Evolutionary conservation across 2,329 filamentous ascomycete species (phyloP), one percentile per base, ranked within the genome.

Genomic region (Chrysosporium keratinophilum): DNA sequence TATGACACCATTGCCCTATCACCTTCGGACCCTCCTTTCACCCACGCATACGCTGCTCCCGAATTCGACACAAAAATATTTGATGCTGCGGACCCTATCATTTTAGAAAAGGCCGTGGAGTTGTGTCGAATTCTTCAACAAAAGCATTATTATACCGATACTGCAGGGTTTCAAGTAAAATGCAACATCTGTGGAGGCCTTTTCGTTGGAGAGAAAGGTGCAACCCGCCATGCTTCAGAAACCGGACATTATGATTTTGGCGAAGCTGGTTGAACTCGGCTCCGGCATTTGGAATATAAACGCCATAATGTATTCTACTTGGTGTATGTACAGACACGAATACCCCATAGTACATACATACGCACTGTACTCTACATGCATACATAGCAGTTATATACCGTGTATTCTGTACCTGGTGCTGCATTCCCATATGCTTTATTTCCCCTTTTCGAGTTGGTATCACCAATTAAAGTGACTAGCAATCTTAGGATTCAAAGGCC

Each of bases 1-100:
- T 96, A 96, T 70, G 91, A 96, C 69, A 84, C 87, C 5, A 84
- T 96, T 56, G 88, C 87, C 0, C 81, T 95, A 59, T 83, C 82
- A 15, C 81, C 78, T 39, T 82, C 76, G 19, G 78, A 76, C 58
- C 77, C 70, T 59, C 81, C 79, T 3, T 75, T 76, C 60, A 76
- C 74, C 43, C 76, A 73, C 55, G 71, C 80, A 5, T 74, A 78
- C 45, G 73, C 80, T 10, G 80, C 84, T 6, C 81, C 87, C 0
- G 86, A 93, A 23, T 80, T 84, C 58, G 91, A 97, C 65, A 79
- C 84, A n/a, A 84, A 85, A 61, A 79, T 94, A 0, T 81, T 96
- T 52, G 77, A 82, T 54, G 68, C 77, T 0, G 68, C 69, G 2
- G 79, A 83, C 57, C 72, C 77, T 4, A 69, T 76, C 5, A 72